Evolutionary conservation across 2,329 filamentous ascomycete species (phyloP), one percentile per base, ranked within the genome.

Genomic region (Alternaria longipes): DNA sequence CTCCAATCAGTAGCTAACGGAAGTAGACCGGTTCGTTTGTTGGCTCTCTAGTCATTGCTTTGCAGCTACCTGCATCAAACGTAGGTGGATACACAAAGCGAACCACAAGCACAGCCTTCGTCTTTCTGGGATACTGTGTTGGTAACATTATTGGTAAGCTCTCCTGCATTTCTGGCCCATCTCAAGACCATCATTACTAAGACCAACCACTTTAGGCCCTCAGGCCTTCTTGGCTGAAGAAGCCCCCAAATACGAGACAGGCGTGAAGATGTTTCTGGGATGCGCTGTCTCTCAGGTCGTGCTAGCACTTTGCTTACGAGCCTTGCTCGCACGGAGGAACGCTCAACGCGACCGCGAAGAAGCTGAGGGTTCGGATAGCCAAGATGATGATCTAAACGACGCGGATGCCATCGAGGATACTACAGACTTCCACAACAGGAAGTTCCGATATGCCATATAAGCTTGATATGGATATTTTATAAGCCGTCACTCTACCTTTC

Each of bases 41-140:
- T 2, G 79, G 81, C 0, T 83, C 83, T 1, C 72, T 87, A 8
- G 84, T 87, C 0, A 75, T 87, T 0, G 84, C 84, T 0, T 77
- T 87, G 32, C 85, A 85, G 62, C 80, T 85, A 74, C 84, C 84
- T 1, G 81, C 82, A 0, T 76, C 80, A 5, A 85, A 84, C 28
- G 66, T 85, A 0, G 83, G 79, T 2, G 65, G 65, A 24, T 68
- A 68, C 38, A 68, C 65, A 9, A 68, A 68, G 44, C 78, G 82
- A 5, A 79, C 81, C 9, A 82, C 82, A 0, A 75, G 78, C 0
- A 81, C 82, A 0, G 83, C 81, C 0, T 74, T 84, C 34, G 82
- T 84, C 0, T 84, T 84, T 56, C 63, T 82, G 0, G 81, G 80
- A 0, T 82, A 82, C 50, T 83, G 81, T 24, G 68, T 77, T 2